These are phyloP conservation scores for Calonectria hawksworthii DNA, from an alignment of 2,329 filamentous ascomycete species.

Conservation along the genomic window DNA sequence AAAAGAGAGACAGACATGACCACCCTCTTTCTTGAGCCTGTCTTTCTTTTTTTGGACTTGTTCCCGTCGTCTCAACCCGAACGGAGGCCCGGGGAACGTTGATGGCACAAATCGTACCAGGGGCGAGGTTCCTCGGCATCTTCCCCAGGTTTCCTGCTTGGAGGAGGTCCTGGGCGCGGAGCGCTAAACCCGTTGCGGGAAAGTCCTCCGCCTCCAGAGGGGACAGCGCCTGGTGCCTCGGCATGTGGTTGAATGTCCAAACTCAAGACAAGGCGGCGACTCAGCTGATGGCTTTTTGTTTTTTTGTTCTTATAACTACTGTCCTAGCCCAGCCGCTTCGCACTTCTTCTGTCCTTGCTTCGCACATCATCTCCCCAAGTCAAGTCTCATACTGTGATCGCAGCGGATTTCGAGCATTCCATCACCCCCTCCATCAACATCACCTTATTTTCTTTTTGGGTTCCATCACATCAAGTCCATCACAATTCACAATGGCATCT, in stretches of 20 bases:
- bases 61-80: background rate
- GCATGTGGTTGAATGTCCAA: constrained; percentile 38
- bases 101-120: constrained; percentile 21
- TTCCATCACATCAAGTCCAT: constrained; percentile 26
- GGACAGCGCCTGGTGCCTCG: constrained; percentile 39
- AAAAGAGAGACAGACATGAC: background rate
- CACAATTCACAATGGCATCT: constrained; percentile 74
- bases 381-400: background rate
- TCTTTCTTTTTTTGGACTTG: background rate
- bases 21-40: background rate
- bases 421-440: background rate
- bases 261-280: constrained; percentile 16
- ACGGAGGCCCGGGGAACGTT: background rate
- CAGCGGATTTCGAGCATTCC: constrained; percentile 26
- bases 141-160: constrained; percentile 43
- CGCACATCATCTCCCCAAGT: background rate
- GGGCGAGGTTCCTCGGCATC: constrained; percentile 43
- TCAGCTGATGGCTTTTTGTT: constrained; percentile 36
- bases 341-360: background rate
- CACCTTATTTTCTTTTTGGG: constrained; percentile 29
- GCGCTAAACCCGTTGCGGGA: constrained; percentile 33
- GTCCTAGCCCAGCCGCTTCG: constrained; percentile 8
- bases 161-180: background rate
- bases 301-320: constrained; percentile 34
- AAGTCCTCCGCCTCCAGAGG: constrained; percentile 28